A percentile compares a stretch with the other conserved stretches of the same genome.
Evolutionary conservation across 371 early-diverging fungal genomes (phyloP).

Genomic region (Chytridium lagenaria): DNA sequence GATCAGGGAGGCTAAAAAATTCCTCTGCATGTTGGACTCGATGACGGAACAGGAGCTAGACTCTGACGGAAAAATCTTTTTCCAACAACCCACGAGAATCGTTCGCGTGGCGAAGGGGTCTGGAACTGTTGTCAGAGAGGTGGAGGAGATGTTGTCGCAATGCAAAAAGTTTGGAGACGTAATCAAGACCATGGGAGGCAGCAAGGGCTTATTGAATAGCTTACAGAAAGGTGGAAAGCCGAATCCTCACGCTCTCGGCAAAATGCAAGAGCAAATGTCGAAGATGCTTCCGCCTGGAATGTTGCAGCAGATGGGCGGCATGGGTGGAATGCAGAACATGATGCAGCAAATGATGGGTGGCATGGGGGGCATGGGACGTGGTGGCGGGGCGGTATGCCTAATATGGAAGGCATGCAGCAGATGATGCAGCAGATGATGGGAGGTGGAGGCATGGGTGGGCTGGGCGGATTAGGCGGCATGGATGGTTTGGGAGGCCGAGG

Average conservation of each 20-base stretch:
- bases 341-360: slow-evolving; percentile 45
- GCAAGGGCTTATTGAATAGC: slow-evolving; percentile 78
- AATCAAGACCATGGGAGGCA: slow-evolving; percentile 98
- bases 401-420: slow-evolving; percentile 57
- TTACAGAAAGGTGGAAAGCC: slow-evolving; percentile 55
- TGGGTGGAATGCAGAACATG: slow-evolving; percentile 71
- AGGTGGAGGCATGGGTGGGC: slow-evolving; percentile 55
- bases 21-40: slow-evolving; percentile 97
- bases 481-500: slow-evolving; percentile 27
- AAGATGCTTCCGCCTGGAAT: slow-evolving; percentile 74
- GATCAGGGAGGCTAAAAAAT: slow-evolving; percentile 80
- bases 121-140: slow-evolving; percentile 85
- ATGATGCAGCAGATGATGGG: slow-evolving; percentile 82
- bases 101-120: slow-evolving; percentile 91
- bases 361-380: slow-evolving; percentile 5
- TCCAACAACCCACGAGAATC: slow-evolving; percentile 77
- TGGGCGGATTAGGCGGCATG: slow-evolving; percentile 56
- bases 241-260: slow-evolving; percentile 46
- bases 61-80: slow-evolving; percentile 89
- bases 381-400: slow-evolving; percentile 28
- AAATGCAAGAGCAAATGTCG: slow-evolving; percentile 73
- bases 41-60: slow-evolving; percentile 96
- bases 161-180: slow-evolving; percentile 86
- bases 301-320: slow-evolving; percentile 62
- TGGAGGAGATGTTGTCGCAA: slow-evolving; percentile 85